Evolutionary conservation across 805 yeast species (phyloP).

Genomic region (Metschnikowia continentalis): DNA sequence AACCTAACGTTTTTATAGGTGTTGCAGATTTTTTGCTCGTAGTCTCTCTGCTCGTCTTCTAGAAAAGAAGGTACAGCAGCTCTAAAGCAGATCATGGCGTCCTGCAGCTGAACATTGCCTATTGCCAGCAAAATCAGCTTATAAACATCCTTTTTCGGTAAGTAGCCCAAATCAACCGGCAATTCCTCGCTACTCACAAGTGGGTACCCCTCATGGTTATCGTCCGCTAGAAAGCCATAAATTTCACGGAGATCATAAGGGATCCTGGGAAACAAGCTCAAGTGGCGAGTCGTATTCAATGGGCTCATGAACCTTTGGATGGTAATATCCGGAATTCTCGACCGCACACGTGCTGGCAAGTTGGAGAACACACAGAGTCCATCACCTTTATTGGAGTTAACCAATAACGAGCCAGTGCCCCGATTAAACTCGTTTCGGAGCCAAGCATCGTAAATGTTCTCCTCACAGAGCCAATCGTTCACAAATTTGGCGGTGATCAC

Average conservation of each 20-base stretch:
- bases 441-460: slow-evolving; percentile 61
- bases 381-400: slow-evolving; percentile 36
- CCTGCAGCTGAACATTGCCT: slow-evolving; percentile 15
- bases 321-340: slow-evolving; percentile 31
- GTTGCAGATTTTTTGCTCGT: slow-evolving; percentile 3
- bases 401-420: slow-evolving; percentile 4
- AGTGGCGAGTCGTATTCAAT: slow-evolving; percentile 22
- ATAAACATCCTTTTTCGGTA: slow-evolving; percentile 27
- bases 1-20: slow-evolving; percentile 2
- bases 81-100: slow-evolving; percentile 11
- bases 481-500: slow-evolving; percentile 71
- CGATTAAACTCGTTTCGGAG: slow-evolving; percentile 28
- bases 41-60: slow-evolving; percentile 3
- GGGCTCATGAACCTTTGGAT: slow-evolving; percentile 31
- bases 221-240: slow-evolving; percentile 23
- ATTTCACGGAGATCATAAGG: slow-evolving; percentile 24
- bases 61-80: slow-evolving; percentile 8
- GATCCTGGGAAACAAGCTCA: slow-evolving; percentile 24
- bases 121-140: slow-evolving; percentile 10
- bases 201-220: slow-evolving; percentile 42
- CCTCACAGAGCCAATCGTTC: slow-evolving; percentile 56
- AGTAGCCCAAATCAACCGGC: slow-evolving; percentile 33
- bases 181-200: slow-evolving; percentile 22
- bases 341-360: slow-evolving; percentile 24
- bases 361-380: slow-evolving; percentile 34